Percentiles rank a stretch among this genome's conserved stretches.
These are phyloP conservation scores for Mycosphaerella arachidis DNA, from an alignment of 2,329 filamentous ascomycete genomes.

Conservation along the genomic window DNA sequence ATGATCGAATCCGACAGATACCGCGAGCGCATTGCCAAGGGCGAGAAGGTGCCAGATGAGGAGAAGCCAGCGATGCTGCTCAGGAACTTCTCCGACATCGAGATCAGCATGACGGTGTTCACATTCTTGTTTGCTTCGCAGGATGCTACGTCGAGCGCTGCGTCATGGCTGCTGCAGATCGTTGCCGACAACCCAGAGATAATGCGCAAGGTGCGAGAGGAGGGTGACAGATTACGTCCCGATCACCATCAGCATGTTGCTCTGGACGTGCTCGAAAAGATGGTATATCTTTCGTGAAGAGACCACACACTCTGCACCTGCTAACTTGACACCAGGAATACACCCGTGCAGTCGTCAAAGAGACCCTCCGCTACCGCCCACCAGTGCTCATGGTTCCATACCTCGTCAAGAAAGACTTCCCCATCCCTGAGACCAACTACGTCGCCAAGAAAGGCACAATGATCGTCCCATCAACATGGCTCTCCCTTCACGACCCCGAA, in stretches of 20 bases:
- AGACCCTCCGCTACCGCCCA: constrained; percentile 87
- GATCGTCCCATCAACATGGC: constrained; percentile 88
- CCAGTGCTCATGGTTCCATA: constrained; percentile 98
- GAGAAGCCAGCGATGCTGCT: constrained; percentile 80
- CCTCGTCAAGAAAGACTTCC: constrained; percentile 89
- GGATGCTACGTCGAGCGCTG: constrained; percentile 90
- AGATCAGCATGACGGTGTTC: constrained; percentile 89
- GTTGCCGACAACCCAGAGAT: constrained; percentile 91
- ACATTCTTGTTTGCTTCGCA: constrained; percentile 67
- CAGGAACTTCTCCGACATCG: constrained; percentile 84
- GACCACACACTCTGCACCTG: background rate
- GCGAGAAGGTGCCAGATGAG: constrained; percentile 59
- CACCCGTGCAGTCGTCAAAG: constrained; percentile 85
- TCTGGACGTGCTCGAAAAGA: constrained; percentile 81
- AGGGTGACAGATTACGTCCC: constrained; percentile 42
- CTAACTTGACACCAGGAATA: constrained; percentile 49
- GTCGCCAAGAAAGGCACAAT: constrained; percentile 94
- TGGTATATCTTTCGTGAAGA: constrained; percentile 39
- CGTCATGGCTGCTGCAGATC: constrained; percentile 92
- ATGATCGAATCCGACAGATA: constrained; percentile 84
- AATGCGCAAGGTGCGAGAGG: constrained; percentile 82
- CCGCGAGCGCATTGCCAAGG: constrained; percentile 71
- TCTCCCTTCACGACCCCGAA: constrained; percentile 86
- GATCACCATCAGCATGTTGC: constrained; percentile 45
- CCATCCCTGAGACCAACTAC: constrained; percentile 71